phyloP scores from a whole-genome alignment of 345 rosid species.

The Salix exigua region DNA sequence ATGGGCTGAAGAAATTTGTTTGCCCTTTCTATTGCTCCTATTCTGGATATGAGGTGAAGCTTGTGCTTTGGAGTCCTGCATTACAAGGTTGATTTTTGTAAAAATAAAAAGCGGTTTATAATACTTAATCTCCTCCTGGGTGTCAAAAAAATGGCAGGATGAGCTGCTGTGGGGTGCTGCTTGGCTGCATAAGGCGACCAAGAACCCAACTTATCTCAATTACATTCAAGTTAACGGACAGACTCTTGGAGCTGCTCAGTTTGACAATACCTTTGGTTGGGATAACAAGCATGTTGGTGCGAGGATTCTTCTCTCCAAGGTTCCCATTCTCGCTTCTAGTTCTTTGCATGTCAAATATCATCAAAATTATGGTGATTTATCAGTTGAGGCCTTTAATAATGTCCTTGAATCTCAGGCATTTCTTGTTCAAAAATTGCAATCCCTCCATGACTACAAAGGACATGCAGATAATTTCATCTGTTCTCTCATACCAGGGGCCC shows the following conservation, averaged over 20 bases:
- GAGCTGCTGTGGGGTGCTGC: constrained; percentile 36
- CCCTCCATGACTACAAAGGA: constrained; percentile 87
- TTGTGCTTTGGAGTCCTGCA: neutral
- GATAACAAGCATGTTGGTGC: constrained; percentile 37
- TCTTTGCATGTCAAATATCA: neutral
- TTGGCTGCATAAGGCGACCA: constrained; percentile 35
- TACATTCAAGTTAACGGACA: constrained; percentile 30
- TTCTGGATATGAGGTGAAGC: constrained; percentile 52
- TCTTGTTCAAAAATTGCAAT: constrained; percentile 64
- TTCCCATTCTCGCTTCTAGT: neutral
- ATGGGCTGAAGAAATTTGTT: constrained; percentile 39
- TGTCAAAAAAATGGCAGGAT: constrained; percentile 16
- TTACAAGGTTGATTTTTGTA: neutral
- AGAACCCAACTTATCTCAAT: constrained; percentile 23
- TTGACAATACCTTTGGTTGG: constrained; percentile 34
- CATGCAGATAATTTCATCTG: constrained; percentile 96
- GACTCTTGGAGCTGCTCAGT: constrained; percentile 29
- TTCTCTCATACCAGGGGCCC: constrained; percentile 82
- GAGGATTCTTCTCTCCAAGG: constrained; percentile 35
- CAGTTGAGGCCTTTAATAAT: neutral
- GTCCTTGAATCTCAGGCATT: constrained; percentile 43
- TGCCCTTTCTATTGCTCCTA: constrained; percentile 58
- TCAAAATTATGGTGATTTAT: neutral
- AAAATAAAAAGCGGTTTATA: no score
- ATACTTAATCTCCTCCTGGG: neutral